Evolutionary conservation across 2,329 filamentous ascomycete genomes (phyloP).

Genomic region (Niveomyces coronatus): DNA sequence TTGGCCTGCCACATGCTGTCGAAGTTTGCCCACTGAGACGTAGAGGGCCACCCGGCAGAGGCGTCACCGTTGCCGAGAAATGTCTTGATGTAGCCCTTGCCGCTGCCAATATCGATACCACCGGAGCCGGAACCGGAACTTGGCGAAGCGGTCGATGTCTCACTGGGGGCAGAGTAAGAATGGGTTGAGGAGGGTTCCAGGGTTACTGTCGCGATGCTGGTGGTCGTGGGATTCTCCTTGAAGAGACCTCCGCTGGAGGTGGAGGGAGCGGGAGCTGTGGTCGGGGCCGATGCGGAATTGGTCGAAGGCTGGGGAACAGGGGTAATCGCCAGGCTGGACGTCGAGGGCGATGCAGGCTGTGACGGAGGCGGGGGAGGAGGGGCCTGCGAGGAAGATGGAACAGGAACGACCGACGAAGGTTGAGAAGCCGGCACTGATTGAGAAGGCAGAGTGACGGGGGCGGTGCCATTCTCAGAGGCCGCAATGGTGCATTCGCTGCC

Average conservation of each 20-base stretch:
- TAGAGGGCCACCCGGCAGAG: conserved; percentile 20
- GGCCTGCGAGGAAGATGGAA: neutral
- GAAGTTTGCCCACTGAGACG: conserved; percentile 18
- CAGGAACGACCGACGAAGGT: neutral
- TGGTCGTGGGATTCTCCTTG: conserved; percentile 2
- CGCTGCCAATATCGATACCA: conserved; percentile 13
- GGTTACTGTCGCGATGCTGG: neutral
- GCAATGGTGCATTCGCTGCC: conserved; percentile 8
- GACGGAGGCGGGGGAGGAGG: neutral
- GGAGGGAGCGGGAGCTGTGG: neutral
- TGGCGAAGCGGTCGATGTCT: conserved; percentile 1
- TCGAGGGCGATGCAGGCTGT: neutral
- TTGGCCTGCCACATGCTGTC: conserved; percentile 16
- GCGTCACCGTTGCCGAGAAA: conserved; percentile 20
- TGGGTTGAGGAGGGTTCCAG: neutral
- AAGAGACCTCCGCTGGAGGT: neutral
- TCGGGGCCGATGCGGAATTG: neutral
- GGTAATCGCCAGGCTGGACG: too few relatives aligned
- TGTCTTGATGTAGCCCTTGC: conserved; percentile 16
- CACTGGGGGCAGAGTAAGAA: neutral
- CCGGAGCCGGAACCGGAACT: conserved; percentile 6
- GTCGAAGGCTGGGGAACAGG: neutral
- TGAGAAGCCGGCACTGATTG: neutral
- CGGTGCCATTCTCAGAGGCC: neutral
- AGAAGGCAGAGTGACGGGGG: too few relatives aligned